Evolutionary conservation across 2,329 filamentous ascomycete species (phyloP).

Genomic region (Neonectria coccinea): DNA sequence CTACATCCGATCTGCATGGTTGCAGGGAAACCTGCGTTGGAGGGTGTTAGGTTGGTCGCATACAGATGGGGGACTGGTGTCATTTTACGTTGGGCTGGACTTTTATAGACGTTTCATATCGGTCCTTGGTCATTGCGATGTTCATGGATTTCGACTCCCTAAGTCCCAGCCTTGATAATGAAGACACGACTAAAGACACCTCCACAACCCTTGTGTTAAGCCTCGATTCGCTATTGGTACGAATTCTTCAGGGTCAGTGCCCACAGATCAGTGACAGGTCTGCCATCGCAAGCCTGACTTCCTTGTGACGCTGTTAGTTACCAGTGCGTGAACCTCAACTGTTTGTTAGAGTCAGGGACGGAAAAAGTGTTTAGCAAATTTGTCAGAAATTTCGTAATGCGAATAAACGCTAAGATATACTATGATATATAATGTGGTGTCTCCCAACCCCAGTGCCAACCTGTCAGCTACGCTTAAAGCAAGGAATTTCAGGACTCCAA

Average conservation of each 20-base stretch:
- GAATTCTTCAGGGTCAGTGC: background rate
- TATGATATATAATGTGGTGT: too few species aligned
- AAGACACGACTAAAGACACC: too few species aligned
- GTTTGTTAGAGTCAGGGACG: background rate
- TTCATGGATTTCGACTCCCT: conserved; percentile 4
- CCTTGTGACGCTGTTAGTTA: background rate
- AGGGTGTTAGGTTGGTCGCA: conserved; percentile 32
- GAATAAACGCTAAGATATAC: too few species aligned
- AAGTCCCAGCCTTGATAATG: background rate
- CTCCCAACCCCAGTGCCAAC: too few species aligned
- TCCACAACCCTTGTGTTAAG: background rate
- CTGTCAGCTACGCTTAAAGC: too few species aligned
- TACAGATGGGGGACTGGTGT: conserved; percentile 23
- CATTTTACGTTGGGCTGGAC: conserved; percentile 31
- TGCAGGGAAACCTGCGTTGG: conserved; percentile 21
- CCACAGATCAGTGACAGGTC: background rate
- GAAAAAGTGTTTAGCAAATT: background rate
- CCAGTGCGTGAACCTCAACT: background rate
- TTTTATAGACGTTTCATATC: conserved; percentile 35
- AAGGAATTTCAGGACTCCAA: background rate
- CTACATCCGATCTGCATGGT: conserved; percentile 20
- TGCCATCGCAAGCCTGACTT: background rate
- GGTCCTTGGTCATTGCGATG: conserved; percentile 31
- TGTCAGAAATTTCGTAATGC: too few species aligned
- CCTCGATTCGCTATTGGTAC: background rate